A percentile compares a stretch with the other conserved stretches of the same genome.
These are phyloP conservation scores for Craterostigma plantagineum DNA, from an alignment of 257 asterid genomes.

Conservation along the genomic window DNA sequence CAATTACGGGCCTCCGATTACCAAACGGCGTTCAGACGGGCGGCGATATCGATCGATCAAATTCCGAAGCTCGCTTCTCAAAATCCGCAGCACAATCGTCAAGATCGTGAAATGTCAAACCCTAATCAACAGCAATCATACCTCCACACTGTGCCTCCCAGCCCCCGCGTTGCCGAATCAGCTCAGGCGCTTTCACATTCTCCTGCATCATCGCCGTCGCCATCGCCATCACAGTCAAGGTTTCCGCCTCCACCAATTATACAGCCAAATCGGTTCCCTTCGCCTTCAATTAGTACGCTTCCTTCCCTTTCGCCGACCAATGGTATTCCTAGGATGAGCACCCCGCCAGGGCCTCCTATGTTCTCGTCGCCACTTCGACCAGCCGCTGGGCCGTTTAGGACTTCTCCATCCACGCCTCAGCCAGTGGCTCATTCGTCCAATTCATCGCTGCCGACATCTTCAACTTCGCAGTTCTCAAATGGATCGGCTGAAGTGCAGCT, in stretches of 20 bases:
- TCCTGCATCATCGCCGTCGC: slow-evolving; percentile 13
- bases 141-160: too few species aligned
- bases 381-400: slow-evolving; percentile 88
- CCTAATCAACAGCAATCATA: too few species aligned
- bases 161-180: too few species aligned
- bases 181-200: slow-evolving; percentile 5
- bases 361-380: slow-evolving; percentile 91
- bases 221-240: slow-evolving; percentile 33
- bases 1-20: too few species aligned
- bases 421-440: slow-evolving; percentile 62
- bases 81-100: too few species aligned
- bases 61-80: too few species aligned
- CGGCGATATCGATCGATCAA: too few species aligned
- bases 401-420: slow-evolving; percentile 94
- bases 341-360: slow-evolving; percentile 96
- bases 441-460: slow-evolving; percentile 69
- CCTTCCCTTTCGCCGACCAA: slow-evolving; percentile 40
- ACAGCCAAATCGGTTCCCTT: slow-evolving; percentile 46
- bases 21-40: too few species aligned
- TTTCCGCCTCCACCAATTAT: slow-evolving; percentile 43
- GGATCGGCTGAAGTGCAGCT: slow-evolving; percentile 48
- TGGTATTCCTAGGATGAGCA: slow-evolving; percentile 70
- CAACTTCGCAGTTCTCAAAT: slow-evolving; percentile 47
- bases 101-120: too few species aligned
- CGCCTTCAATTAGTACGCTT: slow-evolving; percentile 55